These are phyloP conservation scores for Leccinum subatratum DNA, from an alignment of 1,284 basidiomycete species.

Conservation along the genomic window DNA sequence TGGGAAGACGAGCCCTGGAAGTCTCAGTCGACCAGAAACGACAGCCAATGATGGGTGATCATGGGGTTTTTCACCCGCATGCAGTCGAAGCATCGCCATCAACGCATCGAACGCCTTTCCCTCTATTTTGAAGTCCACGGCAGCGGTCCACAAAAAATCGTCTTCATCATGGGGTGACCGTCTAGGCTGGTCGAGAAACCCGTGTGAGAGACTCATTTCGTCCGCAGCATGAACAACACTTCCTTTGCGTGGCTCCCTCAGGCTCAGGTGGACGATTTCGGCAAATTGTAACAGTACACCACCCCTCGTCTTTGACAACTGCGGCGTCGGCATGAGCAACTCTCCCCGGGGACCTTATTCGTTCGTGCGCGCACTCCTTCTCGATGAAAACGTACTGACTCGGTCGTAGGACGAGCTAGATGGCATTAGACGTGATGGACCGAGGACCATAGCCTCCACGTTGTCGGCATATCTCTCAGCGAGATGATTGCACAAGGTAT, in stretches of 20 bases:
- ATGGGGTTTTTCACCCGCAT: too few species aligned
- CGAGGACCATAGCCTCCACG: slow-evolving; percentile 53
- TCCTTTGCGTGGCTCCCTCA: slow-evolving; percentile 63
- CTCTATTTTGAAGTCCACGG: slow-evolving; percentile 77
- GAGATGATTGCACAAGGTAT: slow-evolving; percentile 82
- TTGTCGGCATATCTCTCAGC: slow-evolving; percentile 78
- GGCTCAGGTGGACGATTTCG: slow-evolving; percentile 60
- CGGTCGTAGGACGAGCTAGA: slow-evolving; percentile 53
- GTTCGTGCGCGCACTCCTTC: slow-evolving; percentile 28
- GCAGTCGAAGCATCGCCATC: too few species aligned
- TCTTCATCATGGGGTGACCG: slow-evolving; percentile 66
- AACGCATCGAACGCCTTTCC: slow-evolving; percentile 61
- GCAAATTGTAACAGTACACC: slow-evolving; percentile 46
- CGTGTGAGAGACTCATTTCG: slow-evolving; percentile 14
- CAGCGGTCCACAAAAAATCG: slow-evolving; percentile 54
- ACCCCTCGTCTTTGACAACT: slow-evolving; percentile 80
- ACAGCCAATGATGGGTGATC: too few species aligned
- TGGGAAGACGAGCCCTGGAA: too few species aligned
- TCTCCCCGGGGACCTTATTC: slow-evolving; percentile 69
- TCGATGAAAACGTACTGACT: not conserved
- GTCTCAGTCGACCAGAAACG: too few species aligned
- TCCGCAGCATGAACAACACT: slow-evolving; percentile 49
- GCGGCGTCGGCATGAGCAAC: slow-evolving; percentile 78
- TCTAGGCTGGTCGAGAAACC: not conserved
- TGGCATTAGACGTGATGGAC: slow-evolving; percentile 84